These are phyloP conservation scores for Gyrodon lividus DNA, from an alignment of 768 basidiomycete genomes.

Conservation along the genomic window DNA sequence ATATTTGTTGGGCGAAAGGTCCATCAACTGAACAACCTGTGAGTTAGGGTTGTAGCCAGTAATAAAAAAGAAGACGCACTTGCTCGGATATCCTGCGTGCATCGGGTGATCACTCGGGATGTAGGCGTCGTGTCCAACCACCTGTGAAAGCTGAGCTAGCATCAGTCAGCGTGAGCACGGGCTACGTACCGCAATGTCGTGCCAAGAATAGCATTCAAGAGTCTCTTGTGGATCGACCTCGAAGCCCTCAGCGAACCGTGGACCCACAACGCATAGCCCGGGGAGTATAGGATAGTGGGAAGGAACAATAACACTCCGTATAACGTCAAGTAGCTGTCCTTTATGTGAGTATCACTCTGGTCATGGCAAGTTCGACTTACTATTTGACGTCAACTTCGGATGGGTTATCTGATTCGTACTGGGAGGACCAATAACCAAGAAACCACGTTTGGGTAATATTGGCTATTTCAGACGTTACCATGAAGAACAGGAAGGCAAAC, in stretches of 20 bases:
- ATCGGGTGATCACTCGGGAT: conserved; percentile 43
- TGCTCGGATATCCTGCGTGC: conserved; percentile 50
- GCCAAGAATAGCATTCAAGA: conserved; percentile 54
- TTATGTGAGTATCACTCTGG: background rate
- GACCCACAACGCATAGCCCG: conserved; percentile 41
- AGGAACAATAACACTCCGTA: conserved; percentile 41
- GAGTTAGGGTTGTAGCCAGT: background rate
- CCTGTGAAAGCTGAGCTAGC: conserved; percentile 36
- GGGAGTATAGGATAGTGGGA: conserved; percentile 32
- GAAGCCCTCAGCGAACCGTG: conserved; percentile 54
- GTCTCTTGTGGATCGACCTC: conserved; percentile 46
- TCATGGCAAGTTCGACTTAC: conserved; percentile 20
- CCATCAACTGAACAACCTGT: conserved; percentile 31
- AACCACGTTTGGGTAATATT: conserved; percentile 39
- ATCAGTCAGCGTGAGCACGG: conserved; percentile 16
- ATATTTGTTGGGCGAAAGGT: conserved; percentile 26
- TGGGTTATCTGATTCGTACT: conserved; percentile 35
- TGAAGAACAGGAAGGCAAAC: conserved; percentile 21
- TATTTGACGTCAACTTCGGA: conserved; percentile 34
- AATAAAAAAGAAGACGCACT: conserved; percentile 15
- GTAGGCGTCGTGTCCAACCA: conserved; percentile 52
- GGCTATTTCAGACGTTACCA: conserved; percentile 19
- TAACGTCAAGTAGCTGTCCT: conserved; percentile 45
- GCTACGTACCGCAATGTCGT: conserved; percentile 60
- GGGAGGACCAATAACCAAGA: conserved; percentile 45